A percentile compares a stretch with the other conserved stretches of the same genome.
Conservation (phyloP, 208 protist species). For the Naegleria gruberi region DNA sequence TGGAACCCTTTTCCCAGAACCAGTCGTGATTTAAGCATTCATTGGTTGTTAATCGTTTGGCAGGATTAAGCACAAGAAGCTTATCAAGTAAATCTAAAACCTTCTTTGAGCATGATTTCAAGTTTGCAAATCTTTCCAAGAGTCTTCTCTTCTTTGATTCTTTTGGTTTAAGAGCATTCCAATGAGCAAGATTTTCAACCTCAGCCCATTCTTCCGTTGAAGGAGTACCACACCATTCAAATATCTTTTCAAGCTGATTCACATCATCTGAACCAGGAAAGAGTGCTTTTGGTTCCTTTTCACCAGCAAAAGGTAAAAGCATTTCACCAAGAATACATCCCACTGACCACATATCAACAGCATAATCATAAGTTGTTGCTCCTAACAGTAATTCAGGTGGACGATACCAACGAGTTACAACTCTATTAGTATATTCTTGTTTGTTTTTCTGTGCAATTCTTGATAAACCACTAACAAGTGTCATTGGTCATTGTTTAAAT, state of each 20-base stretch:
- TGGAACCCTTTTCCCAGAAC: not conserved
- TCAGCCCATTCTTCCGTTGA: not conserved
- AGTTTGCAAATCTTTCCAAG: not conserved
- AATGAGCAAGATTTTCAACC: not conserved
- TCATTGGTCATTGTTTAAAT: not conserved
- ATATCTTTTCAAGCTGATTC: conserved; percentile 64
- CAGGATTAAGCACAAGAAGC: conserved; percentile 89
- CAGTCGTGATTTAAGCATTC: conserved; percentile 80
- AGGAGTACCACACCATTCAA: conserved; percentile 1
- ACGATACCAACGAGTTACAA: conserved; percentile 33
- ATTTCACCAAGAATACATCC: conserved; percentile 72
- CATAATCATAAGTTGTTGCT: conserved; percentile 22
- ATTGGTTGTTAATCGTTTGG: conserved; percentile 76
- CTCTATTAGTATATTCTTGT: conserved; percentile 29
- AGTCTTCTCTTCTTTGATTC: not conserved
- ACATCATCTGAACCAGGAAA: conserved; percentile 52
- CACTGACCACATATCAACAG: conserved; percentile 66
- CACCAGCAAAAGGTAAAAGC: conserved; percentile 27
- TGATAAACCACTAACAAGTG: not conserved
- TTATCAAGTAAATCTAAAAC: conserved; percentile 74
- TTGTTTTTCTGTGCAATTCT: not conserved
- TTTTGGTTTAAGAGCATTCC: not conserved
- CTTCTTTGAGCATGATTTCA: not conserved
- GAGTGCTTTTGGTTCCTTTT: conserved; percentile 38
- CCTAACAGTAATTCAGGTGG: conserved; percentile 26